Evolutionary conservation across 768 basidiomycete genomes (phyloP).

Genomic region (Xanthoconium stramineum): DNA sequence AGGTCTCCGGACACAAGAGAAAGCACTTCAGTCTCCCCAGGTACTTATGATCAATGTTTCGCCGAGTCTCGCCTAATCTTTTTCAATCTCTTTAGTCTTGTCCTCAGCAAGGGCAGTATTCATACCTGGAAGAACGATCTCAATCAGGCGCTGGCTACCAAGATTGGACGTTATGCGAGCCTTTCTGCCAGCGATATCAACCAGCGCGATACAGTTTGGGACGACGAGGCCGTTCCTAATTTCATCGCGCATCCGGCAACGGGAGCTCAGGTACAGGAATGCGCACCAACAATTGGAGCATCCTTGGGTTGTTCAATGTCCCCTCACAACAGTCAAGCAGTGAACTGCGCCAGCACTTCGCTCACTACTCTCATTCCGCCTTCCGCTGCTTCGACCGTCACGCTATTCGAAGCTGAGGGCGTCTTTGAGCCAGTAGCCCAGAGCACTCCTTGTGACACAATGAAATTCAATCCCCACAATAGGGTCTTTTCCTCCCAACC

Average conservation of each 20-base stretch:
- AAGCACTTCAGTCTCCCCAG: not conserved
- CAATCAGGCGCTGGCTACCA: not conserved
- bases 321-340: not conserved
- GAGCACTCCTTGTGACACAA: not conserved
- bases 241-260: not conserved
- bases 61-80: not conserved
- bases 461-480: no score
- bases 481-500: no score
- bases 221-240: not conserved
- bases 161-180: not conserved
- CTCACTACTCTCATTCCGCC: not conserved
- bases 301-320: not conserved
- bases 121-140: not conserved
- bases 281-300: not conserved
- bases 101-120: not conserved
- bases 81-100: not conserved
- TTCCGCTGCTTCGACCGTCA: not conserved
- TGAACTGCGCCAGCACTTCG: not conserved
- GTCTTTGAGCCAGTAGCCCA: not conserved
- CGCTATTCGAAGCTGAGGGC: not conserved
- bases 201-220: not conserved
- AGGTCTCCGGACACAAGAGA: not conserved
- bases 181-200: not conserved
- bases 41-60: not conserved
- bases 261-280: not conserved